Evolutionary conservation across 768 basidiomycete species (phyloP).

Genomic region (Hypholoma sublateritium): DNA sequence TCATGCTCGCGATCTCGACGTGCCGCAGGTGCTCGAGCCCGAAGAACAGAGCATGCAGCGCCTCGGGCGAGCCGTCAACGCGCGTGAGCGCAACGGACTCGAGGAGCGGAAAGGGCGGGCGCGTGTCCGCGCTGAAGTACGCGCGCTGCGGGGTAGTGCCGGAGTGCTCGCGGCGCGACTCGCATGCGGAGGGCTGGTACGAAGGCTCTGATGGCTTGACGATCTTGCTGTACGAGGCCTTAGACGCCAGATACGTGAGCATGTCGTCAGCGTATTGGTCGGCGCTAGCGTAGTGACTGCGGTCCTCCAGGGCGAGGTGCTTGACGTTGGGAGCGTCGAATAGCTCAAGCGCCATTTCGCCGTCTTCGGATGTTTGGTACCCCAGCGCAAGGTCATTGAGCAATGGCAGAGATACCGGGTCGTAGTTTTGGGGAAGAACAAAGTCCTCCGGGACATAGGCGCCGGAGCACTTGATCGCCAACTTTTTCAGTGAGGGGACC

Average conservation of each 20-base stretch:
- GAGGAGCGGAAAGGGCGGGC: constrained; percentile 35
- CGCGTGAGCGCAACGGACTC: constrained; percentile 32
- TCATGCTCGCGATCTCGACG: constrained; percentile 35
- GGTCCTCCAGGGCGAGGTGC: constrained; percentile 44
- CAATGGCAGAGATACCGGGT: constrained; percentile 34
- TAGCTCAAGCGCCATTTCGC: constrained; percentile 35
- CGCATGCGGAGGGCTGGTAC: constrained; percentile 4
- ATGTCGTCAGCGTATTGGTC: constrained; percentile 40
- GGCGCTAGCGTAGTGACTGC: constrained; percentile 38
- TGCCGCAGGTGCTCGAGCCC: constrained; percentile 26
- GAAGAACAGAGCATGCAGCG: constrained; percentile 31
- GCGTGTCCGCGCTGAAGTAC: constrained; percentile 17
- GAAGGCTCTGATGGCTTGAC: background rate
- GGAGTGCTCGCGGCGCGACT: background rate
- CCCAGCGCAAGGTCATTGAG: constrained; percentile 42
- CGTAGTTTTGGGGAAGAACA: constrained; percentile 21
- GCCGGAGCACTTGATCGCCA: constrained; percentile 52
- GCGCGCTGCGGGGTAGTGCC: background rate
- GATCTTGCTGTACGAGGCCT: constrained; percentile 15
- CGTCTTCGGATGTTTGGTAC: constrained; percentile 41
- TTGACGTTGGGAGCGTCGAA: constrained; percentile 39
- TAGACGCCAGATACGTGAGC: constrained; percentile 36
- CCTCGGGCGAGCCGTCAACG: constrained; percentile 34
- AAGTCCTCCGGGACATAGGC: constrained; percentile 28
- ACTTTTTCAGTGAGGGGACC: constrained; percentile 37